Evolutionary conservation across 23 red algal genomes (phyloP).

Genomic region (Cyanidioschyzon merolae): DNA sequence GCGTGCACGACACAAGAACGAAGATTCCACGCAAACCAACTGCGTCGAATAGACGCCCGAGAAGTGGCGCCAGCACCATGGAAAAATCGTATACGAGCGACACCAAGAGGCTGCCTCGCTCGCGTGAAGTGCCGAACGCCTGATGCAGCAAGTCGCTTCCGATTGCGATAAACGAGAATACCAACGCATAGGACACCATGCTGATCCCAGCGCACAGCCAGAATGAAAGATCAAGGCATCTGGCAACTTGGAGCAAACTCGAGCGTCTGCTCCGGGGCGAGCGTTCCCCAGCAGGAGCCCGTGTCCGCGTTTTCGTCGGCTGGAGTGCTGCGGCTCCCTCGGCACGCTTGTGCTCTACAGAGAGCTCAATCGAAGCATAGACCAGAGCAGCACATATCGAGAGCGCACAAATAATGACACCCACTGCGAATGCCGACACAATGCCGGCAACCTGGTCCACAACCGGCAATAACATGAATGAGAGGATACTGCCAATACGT

Average conservation of each 20-base stretch:
- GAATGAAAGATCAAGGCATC: slow-evolving; percentile 15
- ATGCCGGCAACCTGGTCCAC: slow-evolving; percentile 11
- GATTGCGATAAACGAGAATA: slow-evolving; percentile 30
- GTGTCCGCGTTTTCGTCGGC: neutral
- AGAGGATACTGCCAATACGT: slow-evolving; percentile 23
- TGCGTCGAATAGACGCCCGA: slow-evolving; percentile 16
- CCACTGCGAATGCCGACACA: slow-evolving; percentile 19
- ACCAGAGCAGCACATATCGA: slow-evolving; percentile 15
- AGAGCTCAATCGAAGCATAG: slow-evolving; percentile 17
- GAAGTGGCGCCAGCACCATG: slow-evolving; percentile 25
- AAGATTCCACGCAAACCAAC: slow-evolving; percentile 14
- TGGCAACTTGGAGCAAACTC: neutral
- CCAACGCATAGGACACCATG: slow-evolving; percentile 19
- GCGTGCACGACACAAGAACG: neutral
- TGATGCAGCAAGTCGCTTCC: slow-evolving; percentile 20
- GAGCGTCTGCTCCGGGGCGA: neutral
- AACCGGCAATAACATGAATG: slow-evolving; percentile 16
- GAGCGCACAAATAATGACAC: slow-evolving; percentile 3
- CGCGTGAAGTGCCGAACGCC: neutral
- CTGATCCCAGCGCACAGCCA: slow-evolving; percentile 17
- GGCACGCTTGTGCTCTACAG: neutral
- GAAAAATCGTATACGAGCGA: slow-evolving; percentile 29
- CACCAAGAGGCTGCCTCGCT: neutral
- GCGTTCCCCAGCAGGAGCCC: neutral
- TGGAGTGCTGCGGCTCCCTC: neutral